phyloP scores from a whole-genome alignment of 768 basidiomycete genomes.

The Leucosporidium creatinivorum region DNA sequence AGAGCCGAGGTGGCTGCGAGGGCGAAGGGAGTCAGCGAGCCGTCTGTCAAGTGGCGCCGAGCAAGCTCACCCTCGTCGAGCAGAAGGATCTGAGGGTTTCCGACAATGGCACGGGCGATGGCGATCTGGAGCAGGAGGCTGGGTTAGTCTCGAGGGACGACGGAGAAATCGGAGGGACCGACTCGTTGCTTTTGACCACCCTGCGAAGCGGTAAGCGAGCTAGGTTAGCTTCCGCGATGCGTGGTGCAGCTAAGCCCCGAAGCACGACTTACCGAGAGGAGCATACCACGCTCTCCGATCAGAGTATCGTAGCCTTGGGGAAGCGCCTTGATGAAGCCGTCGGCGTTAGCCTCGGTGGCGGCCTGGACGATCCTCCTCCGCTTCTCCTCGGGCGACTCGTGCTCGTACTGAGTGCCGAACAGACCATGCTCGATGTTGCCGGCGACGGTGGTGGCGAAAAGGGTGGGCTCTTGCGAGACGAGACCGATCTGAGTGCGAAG shows the following conservation, averaged over 20 bases:
- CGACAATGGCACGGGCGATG: slow-evolving; percentile 47
- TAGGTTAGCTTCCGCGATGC: too few relatives aligned
- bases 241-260: too few relatives aligned
- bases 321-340: slow-evolving; percentile 47
- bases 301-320: slow-evolving; percentile 48
- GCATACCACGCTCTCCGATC: slow-evolving; percentile 46
- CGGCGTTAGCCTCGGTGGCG: slow-evolving; percentile 47
- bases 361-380: slow-evolving; percentile 46
- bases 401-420: slow-evolving; percentile 46
- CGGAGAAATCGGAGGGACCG: background rate
- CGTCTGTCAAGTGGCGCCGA: background rate
- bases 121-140: slow-evolving; percentile 44
- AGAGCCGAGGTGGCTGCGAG: slow-evolving; percentile 43
- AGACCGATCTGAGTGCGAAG: slow-evolving; percentile 43
- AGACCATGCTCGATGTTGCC: slow-evolving; percentile 49
- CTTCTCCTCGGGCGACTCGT: slow-evolving; percentile 42
- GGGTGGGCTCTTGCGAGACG: slow-evolving; percentile 45
- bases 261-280: slow-evolving; percentile 38
- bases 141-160: too few relatives aligned
- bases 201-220: too few relatives aligned
- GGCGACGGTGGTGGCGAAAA: slow-evolving; percentile 47
- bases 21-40: background rate
- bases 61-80: slow-evolving; percentile 41
- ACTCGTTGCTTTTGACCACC: slow-evolving; percentile 43
- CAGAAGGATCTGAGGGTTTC: slow-evolving; percentile 42